Conservation (phyloP, 1,284 basidiomycete genomes). For the Tilletia horrida region DNA sequence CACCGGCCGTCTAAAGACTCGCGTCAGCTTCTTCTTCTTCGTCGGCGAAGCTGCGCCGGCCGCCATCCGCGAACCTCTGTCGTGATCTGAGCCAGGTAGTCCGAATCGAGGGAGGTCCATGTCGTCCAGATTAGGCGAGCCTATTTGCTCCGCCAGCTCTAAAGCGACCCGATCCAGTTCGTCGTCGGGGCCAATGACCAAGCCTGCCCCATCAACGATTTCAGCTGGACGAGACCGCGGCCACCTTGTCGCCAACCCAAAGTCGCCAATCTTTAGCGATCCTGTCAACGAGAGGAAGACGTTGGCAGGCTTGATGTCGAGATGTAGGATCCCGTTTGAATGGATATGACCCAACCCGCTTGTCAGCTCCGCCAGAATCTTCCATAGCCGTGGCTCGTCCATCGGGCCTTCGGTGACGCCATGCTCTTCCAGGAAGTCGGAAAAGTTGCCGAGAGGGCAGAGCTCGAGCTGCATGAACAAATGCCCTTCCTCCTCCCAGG, state of each 20-base stretch:
- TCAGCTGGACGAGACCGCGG: slow-evolving; percentile 40
- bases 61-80: background rate
- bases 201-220: slow-evolving; percentile 42
- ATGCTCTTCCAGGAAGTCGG: slow-evolving; percentile 87
- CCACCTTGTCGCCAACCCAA: slow-evolving; percentile 64
- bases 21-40: background rate
- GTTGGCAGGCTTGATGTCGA: slow-evolving; percentile 97
- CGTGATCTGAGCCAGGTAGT: background rate
- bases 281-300: slow-evolving; percentile 86
- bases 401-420: slow-evolving; percentile 75
- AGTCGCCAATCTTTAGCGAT: slow-evolving; percentile 94
- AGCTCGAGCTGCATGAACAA: slow-evolving; percentile 93
- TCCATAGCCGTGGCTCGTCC: slow-evolving; percentile 94
- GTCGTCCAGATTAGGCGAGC: slow-evolving; percentile 29
- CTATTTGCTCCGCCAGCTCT: slow-evolving; percentile 6
- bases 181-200: slow-evolving; percentile 23
- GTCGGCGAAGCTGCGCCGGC: background rate
- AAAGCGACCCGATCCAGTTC: slow-evolving; percentile 9
- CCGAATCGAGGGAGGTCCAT: slow-evolving; percentile 55
- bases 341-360: slow-evolving; percentile 80
- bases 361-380: slow-evolving; percentile 85
- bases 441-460: slow-evolving; percentile 86
- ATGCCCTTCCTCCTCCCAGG: slow-evolving; percentile 90
- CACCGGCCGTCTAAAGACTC: background rate
- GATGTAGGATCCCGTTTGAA: slow-evolving; percentile 79